Conservation (phyloP, 2,329 filamentous ascomycete species). For the Setomelanomma holmii region DNA sequence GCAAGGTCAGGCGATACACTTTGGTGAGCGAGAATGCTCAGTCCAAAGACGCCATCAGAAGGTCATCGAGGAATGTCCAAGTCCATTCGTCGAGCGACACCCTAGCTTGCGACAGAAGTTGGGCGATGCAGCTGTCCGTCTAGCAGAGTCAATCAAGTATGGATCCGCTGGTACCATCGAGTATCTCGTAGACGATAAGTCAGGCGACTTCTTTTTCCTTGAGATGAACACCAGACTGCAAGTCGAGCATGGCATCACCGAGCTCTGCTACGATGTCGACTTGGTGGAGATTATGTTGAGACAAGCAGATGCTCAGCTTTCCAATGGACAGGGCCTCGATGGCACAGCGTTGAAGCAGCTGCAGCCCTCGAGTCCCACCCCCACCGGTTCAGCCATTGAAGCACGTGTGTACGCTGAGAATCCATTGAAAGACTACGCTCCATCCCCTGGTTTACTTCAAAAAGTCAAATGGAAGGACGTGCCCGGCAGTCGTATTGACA, state of each 20-base stretch:
- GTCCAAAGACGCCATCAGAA: slow-evolving; percentile 89
- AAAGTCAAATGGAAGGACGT: slow-evolving; percentile 62
- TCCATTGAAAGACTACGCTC: slow-evolving; percentile 64
- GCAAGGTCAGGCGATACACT: slow-evolving; percentile 77
- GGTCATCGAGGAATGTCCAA: slow-evolving; percentile 87
- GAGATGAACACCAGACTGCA: slow-evolving; percentile 67
- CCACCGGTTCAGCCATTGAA: slow-evolving; percentile 60
- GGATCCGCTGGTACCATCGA: slow-evolving; percentile 90
- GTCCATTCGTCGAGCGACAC: slow-evolving; percentile 66
- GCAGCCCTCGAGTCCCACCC: slow-evolving; percentile 53
- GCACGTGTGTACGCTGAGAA: slow-evolving; percentile 65
- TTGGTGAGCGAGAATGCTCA: slow-evolving; percentile 88
- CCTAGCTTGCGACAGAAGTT: slow-evolving; percentile 67
- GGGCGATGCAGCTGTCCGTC: slow-evolving; percentile 72
- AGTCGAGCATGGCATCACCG: slow-evolving; percentile 66
- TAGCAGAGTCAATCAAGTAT: slow-evolving; percentile 67
- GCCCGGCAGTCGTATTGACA: slow-evolving; percentile 64
- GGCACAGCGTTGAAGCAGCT: slow-evolving; percentile 50
- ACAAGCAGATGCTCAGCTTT: slow-evolving; percentile 60
- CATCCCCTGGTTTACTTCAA: slow-evolving; percentile 66
- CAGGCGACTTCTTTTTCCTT: slow-evolving; percentile 75
- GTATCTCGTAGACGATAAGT: slow-evolving; percentile 86
- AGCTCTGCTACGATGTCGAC: slow-evolving; percentile 62
- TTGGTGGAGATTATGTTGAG: slow-evolving; percentile 58
- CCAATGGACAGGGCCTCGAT: slow-evolving; percentile 55